Evolutionary conservation across 352 stramenopile species (phyloP).

Genomic region (Pythium aristosporum): DNA sequence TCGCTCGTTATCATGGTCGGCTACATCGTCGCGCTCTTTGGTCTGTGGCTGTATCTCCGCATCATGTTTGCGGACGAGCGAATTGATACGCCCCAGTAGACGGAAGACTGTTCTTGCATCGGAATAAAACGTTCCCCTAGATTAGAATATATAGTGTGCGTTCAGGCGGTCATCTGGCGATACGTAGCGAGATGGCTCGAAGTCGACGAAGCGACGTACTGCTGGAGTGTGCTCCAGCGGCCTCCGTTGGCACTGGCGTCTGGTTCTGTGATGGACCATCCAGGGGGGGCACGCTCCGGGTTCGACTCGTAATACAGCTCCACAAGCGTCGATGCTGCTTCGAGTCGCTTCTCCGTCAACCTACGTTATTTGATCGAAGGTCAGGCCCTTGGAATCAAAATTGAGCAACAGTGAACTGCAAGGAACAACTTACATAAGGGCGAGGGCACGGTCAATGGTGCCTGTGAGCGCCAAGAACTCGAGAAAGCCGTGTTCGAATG

Average conservation of each 20-base stretch:
- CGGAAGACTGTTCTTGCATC: background rate
- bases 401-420: background rate
- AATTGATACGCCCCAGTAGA: slow-evolving; percentile 39
- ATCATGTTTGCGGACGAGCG: slow-evolving; percentile 62
- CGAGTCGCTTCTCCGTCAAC: slow-evolving; percentile 21
- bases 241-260: background rate
- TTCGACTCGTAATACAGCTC: slow-evolving; percentile 31
- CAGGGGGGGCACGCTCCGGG: slow-evolving; percentile 17
- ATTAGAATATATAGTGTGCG: background rate
- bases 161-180: slow-evolving; percentile 10
- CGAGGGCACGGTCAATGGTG: slow-evolving; percentile 24
- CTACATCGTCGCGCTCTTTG: slow-evolving; percentile 48
- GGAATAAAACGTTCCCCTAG: background rate
- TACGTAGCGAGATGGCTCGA: slow-evolving; percentile 22
- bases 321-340: slow-evolving; percentile 26
- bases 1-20: slow-evolving; percentile 52
- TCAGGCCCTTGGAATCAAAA: background rate
- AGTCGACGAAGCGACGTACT: slow-evolving; percentile 26
- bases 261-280: slow-evolving; percentile 6
- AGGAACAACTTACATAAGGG: slow-evolving; percentile 25
- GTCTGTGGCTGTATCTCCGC: slow-evolving; percentile 66
- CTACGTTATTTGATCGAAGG: slow-evolving; percentile 3
- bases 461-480: slow-evolving; percentile 30
- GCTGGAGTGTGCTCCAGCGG: slow-evolving; percentile 22
- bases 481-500: slow-evolving; percentile 29